Conservation (phyloP, 2,329 filamentous ascomycete genomes). For the Metarhizium sp. region DNA sequence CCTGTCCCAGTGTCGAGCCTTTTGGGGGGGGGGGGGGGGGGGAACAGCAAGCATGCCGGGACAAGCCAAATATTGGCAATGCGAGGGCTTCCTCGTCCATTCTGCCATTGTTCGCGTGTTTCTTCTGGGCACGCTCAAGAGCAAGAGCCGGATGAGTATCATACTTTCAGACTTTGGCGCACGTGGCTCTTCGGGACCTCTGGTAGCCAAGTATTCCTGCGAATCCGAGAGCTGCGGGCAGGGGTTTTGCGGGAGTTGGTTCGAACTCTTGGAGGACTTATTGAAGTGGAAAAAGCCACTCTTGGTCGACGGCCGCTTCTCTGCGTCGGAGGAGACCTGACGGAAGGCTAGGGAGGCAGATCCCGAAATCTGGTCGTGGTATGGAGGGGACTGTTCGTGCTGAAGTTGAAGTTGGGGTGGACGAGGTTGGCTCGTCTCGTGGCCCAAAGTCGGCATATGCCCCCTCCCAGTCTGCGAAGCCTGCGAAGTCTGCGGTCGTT, state of each 20-base stretch:
- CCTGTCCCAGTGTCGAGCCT: neutral
- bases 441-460: conserved; percentile 7
- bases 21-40: neutral
- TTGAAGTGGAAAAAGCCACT: conserved; percentile 43
- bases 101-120: neutral
- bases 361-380: conserved; percentile 1
- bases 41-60: neutral
- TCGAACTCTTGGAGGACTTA: conserved; percentile 34
- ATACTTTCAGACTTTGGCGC: conserved; percentile 24
- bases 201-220: conserved; percentile 28
- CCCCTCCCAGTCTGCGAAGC: conserved; percentile 11
- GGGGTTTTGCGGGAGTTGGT: conserved; percentile 20
- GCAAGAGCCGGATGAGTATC: conserved; percentile 3
- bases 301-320: conserved; percentile 28
- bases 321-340: neutral
- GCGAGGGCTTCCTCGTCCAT: neutral
- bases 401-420: conserved; percentile 11
- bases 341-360: conserved; percentile 7
- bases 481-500: conserved; percentile 12
- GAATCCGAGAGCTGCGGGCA: conserved; percentile 26
- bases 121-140: neutral
- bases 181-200: conserved; percentile 23
- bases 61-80: neutral
- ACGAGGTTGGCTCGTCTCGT: conserved; percentile 11
- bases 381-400: conserved; percentile 14